Conservation (phyloP, 345 rosid genomes). For the Sisymbrium altissimum region DNA sequence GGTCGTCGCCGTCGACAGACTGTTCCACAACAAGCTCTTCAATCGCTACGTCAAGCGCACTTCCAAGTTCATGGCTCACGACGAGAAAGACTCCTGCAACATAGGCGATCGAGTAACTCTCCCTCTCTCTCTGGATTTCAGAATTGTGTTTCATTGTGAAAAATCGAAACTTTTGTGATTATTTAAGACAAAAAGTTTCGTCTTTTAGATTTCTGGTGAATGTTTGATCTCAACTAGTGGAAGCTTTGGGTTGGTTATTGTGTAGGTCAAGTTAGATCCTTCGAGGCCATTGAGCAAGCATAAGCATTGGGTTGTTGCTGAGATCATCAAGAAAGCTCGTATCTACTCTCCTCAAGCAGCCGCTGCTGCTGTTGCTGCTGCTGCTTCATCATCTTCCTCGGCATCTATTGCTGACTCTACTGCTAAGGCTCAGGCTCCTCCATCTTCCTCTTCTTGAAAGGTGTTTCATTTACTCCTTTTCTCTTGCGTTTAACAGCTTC, state of each 20-base stretch:
- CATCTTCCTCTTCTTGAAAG: slow-evolving; percentile 34
- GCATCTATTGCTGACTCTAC: slow-evolving; percentile 8
- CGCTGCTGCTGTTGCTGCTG: slow-evolving; percentile 20
- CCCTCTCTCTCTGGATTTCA: neutral
- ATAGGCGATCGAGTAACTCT: slow-evolving; percentile 73
- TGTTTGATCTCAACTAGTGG: neutral
- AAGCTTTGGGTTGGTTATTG: neutral
- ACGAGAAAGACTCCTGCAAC: slow-evolving; percentile 65
- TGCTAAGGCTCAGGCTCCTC: slow-evolving; percentile 4
- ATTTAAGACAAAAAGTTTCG: neutral
- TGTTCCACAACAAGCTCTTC: slow-evolving; percentile 72
- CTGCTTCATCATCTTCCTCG: neutral
- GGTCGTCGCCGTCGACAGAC: slow-evolving; percentile 78
- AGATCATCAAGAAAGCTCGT: slow-evolving; percentile 80
- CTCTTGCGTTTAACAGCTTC: neutral
- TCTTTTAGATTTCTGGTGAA: neutral
- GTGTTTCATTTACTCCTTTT: neutral
- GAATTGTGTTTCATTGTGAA: neutral
- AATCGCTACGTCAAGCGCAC: slow-evolving; percentile 87
- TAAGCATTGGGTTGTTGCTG: slow-evolving; percentile 90
- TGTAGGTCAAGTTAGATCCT: slow-evolving; percentile 77
- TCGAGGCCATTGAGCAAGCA: slow-evolving; percentile 94
- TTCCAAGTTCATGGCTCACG: slow-evolving; percentile 97
- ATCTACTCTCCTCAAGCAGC: slow-evolving; percentile 49
- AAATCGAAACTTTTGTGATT: neutral